phyloP scores from a whole-genome alignment of 1,284 basidiomycete genomes.

The Apiotrichum montevideense region DNA sequence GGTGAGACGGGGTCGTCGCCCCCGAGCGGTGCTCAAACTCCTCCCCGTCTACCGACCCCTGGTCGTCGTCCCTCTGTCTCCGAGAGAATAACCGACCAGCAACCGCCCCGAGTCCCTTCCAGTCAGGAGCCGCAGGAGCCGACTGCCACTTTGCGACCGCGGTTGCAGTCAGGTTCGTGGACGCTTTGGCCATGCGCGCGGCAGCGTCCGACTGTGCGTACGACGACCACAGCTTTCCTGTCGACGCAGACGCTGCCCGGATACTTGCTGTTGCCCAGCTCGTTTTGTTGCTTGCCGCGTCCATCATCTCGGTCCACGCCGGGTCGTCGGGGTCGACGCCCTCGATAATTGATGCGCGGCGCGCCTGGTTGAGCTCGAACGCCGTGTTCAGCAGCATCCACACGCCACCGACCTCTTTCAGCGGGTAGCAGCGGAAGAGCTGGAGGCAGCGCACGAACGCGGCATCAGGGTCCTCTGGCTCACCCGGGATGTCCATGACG shows the following conservation, averaged over 20 bases:
- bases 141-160: conserved; percentile 22
- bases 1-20: not conserved
- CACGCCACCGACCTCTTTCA: conserved; percentile 27
- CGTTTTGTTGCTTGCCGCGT: conserved; percentile 3
- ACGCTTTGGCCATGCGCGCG: conserved; percentile 20
- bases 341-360: conserved; percentile 18
- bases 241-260: conserved; percentile 6
- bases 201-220: conserved; percentile 25
- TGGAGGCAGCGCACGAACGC: conserved; percentile 26
- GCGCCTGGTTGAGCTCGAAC: conserved; percentile 27
- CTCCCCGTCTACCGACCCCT: conserved; percentile 11
- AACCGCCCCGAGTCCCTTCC: conserved; percentile 15
- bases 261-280: conserved; percentile 15
- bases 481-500: conserved; percentile 5
- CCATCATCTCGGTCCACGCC: conserved; percentile 11
- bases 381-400: conserved; percentile 26
- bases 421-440: conserved; percentile 28
- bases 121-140: conserved; percentile 5
- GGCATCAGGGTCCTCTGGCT: conserved; percentile 21
- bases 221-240: conserved; percentile 14
- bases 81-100: conserved; percentile 10
- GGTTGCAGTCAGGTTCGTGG: conserved; percentile 19
- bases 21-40: conserved; percentile 11
- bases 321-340: conserved; percentile 26
- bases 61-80: conserved; percentile 9